Conservation (phyloP, 2,329 filamentous ascomycete genomes). For the Pseudocercospora cruenta region DNA sequence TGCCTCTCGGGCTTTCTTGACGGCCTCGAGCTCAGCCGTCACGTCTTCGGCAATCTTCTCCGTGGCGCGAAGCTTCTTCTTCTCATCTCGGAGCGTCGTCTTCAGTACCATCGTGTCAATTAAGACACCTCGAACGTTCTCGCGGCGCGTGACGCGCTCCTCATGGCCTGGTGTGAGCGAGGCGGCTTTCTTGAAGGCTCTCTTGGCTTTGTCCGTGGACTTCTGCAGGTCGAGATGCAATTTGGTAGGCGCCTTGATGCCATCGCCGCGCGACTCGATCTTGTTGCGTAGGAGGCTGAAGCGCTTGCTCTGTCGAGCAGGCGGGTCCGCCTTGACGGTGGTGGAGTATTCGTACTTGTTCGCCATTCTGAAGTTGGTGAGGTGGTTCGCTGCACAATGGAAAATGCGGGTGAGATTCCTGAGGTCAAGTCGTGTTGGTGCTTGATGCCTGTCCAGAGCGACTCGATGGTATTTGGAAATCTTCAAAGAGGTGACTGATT, state of each 20-base stretch:
- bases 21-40: neutral
- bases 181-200: neutral
- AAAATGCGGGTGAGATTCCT: neutral
- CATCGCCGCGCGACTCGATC: neutral
- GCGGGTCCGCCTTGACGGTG: neutral
- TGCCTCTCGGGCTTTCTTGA: neutral
- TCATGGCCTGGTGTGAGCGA: constrained; percentile 5
- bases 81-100: neutral
- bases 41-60: neutral
- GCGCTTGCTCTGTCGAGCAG: neutral
- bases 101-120: neutral
- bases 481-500: neutral
- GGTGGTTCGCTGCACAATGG: neutral
- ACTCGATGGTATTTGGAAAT: neutral
- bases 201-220: neutral
- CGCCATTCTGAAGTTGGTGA: neutral
- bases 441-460: neutral
- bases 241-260: neutral
- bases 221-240: neutral
- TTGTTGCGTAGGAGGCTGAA: neutral
- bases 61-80: constrained; percentile 5
- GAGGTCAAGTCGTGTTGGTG: neutral
- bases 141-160: neutral
- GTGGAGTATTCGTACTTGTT: neutral
- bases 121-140: neutral